These are phyloP conservation scores for Aspergillus awamori DNA, from an alignment of 2,329 filamentous ascomycete species.

Conservation along the genomic window DNA sequence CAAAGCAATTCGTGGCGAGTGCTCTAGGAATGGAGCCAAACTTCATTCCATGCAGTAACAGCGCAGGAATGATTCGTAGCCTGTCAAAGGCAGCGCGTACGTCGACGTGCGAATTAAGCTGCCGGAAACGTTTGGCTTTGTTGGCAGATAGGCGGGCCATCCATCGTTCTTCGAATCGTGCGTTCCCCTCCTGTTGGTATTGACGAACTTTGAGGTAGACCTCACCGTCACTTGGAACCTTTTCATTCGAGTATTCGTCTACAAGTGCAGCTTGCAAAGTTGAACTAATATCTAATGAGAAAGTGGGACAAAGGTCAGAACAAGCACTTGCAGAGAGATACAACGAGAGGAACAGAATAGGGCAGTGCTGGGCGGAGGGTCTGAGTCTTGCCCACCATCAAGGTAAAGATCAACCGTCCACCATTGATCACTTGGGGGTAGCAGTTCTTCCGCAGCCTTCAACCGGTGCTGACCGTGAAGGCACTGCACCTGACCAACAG, in stretches of 20 bases:
- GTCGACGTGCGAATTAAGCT: slow-evolving; percentile 19
- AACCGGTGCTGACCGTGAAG: slow-evolving; percentile 31
- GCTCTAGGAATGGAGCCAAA: no score
- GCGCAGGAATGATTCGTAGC: slow-evolving; percentile 35
- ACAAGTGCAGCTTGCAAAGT: slow-evolving; percentile 16
- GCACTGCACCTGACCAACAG: slow-evolving; percentile 24
- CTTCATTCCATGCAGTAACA: no score
- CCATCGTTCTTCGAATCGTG: slow-evolving; percentile 21
- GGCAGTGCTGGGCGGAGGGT: no score
- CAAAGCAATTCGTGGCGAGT: no score
- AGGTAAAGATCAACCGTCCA: slow-evolving; percentile 38
- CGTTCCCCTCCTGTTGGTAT: slow-evolving; percentile 26
- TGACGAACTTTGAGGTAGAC: slow-evolving; percentile 29
- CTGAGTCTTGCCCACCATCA: slow-evolving; percentile 28
- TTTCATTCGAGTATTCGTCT: slow-evolving; percentile 28
- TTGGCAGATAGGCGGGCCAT: slow-evolving; percentile 21
- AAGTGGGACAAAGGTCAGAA: no score
- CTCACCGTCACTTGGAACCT: slow-evolving; percentile 24
- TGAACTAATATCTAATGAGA: slow-evolving; percentile 25
- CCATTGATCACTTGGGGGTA: slow-evolving; percentile 28
- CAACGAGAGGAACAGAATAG: no score
- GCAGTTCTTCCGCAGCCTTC: slow-evolving; percentile 21
- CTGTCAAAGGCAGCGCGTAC: slow-evolving; percentile 36
- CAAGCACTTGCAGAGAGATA: no score
- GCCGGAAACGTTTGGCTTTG: slow-evolving; percentile 20